A percentile compares a stretch with the other conserved stretches of the same genome.
Evolutionary conservation across 495 filamentous ascomycete species (phyloP).

Genomic region (Tuber borchii): DNA sequence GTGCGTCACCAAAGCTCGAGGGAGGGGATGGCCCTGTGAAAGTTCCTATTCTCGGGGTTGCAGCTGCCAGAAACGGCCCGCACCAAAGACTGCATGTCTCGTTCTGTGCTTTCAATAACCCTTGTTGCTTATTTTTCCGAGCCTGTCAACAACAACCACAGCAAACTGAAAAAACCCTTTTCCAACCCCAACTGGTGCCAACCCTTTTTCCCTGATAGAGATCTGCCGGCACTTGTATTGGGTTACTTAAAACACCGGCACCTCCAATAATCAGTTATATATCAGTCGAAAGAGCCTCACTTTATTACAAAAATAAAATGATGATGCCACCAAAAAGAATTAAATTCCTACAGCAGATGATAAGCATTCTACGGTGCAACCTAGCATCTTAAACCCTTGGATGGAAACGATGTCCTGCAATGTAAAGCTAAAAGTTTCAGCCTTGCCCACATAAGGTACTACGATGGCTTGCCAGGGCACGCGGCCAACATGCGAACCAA

Average conservation of each 20-base stretch:
- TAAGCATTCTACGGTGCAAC: background rate
- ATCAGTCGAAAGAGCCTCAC: background rate
- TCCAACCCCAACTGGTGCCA: background rate
- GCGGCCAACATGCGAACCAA: slow-evolving; percentile 1
- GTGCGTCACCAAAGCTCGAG: background rate
- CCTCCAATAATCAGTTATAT: background rate
- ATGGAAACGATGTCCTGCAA: background rate
- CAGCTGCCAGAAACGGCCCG: slow-evolving; percentile 4
- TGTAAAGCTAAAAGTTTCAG: background rate
- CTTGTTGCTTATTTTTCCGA: background rate
- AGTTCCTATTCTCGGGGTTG: background rate
- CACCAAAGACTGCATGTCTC: background rate
- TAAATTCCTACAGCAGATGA: background rate
- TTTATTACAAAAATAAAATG: background rate
- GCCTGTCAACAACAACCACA: slow-evolving; percentile 3
- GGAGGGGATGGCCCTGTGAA: background rate
- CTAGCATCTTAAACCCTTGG: background rate
- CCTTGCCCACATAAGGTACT: background rate
- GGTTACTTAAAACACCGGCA: background rate
- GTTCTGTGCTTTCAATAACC: background rate
- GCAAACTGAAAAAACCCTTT: background rate
- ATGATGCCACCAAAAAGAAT: background rate
- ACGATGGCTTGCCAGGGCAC: slow-evolving; percentile 2
- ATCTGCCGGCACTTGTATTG: background rate
- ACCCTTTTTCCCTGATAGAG: background rate